Evolutionary conservation across 2,329 filamentous ascomycete genomes (phyloP).

Genomic region (Penicillium fuscoglaucum): DNA sequence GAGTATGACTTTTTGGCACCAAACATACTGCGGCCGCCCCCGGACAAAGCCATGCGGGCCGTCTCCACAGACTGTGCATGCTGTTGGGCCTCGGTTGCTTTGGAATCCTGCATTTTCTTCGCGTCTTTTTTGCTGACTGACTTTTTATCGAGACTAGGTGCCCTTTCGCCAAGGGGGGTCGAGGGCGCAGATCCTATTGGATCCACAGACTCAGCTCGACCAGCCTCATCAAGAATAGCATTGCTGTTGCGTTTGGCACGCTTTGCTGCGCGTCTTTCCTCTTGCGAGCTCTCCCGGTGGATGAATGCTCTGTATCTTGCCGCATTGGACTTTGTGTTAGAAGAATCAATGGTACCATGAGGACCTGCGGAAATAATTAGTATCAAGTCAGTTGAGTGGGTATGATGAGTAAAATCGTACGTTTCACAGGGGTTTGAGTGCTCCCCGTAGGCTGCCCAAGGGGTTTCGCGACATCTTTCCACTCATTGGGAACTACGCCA

Average conservation of each 20-base stretch:
- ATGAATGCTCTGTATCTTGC: conserved; percentile 62
- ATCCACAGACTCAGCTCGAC: conserved; percentile 58
- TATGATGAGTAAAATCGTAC: conserved; percentile 31
- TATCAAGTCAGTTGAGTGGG: conserved; percentile 4
- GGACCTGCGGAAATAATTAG: conserved; percentile 35
- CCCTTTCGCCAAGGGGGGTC: conserved; percentile 46
- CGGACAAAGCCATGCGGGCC: conserved; percentile 64
- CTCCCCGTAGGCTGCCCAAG: conserved; percentile 35
- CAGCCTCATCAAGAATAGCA: conserved; percentile 55
- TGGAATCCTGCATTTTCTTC: conserved; percentile 70
- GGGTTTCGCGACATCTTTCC: conserved; percentile 65
- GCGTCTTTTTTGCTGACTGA: conserved; percentile 84
- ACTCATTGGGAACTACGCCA: conserved; percentile 74
- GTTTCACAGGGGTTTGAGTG: conserved; percentile 41
- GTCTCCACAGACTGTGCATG: conserved; percentile 83
- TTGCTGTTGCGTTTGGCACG: conserved; percentile 62
- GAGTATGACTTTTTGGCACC: conserved; percentile 51
- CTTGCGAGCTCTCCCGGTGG: conserved; percentile 66
- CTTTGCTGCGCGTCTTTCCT: conserved; percentile 70
- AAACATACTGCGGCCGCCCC: conserved; percentile 46
- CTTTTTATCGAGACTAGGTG: conserved; percentile 64
- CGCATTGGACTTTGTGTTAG: conserved; percentile 47
- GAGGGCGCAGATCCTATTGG: conserved; percentile 63
- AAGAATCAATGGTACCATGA: conserved; percentile 41
- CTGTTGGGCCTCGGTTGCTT: conserved; percentile 73